Evolutionary conservation across 2,329 filamentous ascomycete genomes (phyloP).

Genomic region (Calonectria crousiana): DNA sequence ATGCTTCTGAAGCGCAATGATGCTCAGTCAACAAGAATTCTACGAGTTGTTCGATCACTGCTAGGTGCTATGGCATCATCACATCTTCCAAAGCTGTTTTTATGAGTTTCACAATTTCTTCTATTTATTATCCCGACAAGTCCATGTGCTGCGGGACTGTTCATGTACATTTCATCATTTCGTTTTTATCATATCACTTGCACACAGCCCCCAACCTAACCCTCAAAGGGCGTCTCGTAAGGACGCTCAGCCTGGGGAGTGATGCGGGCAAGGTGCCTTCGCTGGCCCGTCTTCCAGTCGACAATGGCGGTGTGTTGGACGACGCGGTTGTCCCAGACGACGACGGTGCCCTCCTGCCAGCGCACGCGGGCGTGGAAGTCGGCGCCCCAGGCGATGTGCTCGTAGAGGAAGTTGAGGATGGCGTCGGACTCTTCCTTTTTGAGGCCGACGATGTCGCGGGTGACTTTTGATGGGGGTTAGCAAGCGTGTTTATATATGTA

Average conservation of each 20-base stretch:
- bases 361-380: slow-evolving; percentile 80
- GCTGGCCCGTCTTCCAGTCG: slow-evolving; percentile 84
- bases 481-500: neutral
- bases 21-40: no score
- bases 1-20: no score
- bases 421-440: slow-evolving; percentile 90
- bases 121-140: neutral
- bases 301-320: slow-evolving; percentile 83
- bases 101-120: neutral
- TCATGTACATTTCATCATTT: slow-evolving; percentile 1
- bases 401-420: slow-evolving; percentile 77
- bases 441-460: slow-evolving; percentile 81
- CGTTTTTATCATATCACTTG: neutral
- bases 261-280: slow-evolving; percentile 84
- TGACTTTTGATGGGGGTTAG: slow-evolving; percentile 65
- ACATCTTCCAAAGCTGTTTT: neutral
- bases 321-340: slow-evolving; percentile 88
- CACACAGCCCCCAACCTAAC: slow-evolving; percentile 9
- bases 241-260: slow-evolving; percentile 86
- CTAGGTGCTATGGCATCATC: neutral
- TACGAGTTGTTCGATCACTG: neutral
- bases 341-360: slow-evolving; percentile 84
- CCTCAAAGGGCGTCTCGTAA: slow-evolving; percentile 72
- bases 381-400: slow-evolving; percentile 65
- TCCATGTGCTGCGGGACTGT: neutral